Conservation (phyloP, 371 early-diverging fungal species). For the Rhizopus sp. region DNA sequence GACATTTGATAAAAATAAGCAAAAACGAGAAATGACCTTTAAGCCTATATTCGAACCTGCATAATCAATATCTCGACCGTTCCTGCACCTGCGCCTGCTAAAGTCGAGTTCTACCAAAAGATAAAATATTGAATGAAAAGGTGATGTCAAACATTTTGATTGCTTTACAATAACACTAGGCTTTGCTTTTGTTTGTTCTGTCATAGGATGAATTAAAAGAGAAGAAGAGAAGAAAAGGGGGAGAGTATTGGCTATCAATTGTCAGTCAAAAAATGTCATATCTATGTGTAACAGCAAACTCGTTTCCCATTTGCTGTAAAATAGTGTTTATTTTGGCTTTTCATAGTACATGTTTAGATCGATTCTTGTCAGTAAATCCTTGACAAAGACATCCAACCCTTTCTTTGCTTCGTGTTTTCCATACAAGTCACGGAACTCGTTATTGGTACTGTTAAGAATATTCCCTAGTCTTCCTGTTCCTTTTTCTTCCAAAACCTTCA, state of each 20-base stretch:
- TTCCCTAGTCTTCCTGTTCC: constrained; percentile 41
- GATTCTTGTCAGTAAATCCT: constrained; percentile 30
- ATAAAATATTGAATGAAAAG: neutral
- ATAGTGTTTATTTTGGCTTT: neutral
- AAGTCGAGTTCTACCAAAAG: constrained; percentile 25
- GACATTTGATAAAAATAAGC: neutral
- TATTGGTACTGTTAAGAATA: constrained; percentile 27
- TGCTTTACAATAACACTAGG: neutral
- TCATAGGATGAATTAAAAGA: neutral
- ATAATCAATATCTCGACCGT: constrained; percentile 28
- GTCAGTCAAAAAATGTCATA: neutral
- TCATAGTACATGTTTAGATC: constrained; percentile 25
- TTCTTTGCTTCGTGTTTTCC: constrained; percentile 25
- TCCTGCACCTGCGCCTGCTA: constrained; percentile 37
- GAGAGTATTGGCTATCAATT: neutral
- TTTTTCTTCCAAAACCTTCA: constrained; percentile 41
- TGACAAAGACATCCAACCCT: constrained; percentile 33
- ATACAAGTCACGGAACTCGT: constrained; percentile 29
- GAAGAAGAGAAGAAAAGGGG: neutral
- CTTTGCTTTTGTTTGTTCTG: neutral
- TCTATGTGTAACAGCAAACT: constrained; percentile 27
- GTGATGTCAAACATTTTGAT: neutral
- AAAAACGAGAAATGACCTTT: neutral
- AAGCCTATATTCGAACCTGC: constrained; percentile 13
- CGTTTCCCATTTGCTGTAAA: constrained; percentile 28